Evolutionary conservation across 78 protist genomes (phyloP).

Genomic region (Diacronema lutheri): DNA sequence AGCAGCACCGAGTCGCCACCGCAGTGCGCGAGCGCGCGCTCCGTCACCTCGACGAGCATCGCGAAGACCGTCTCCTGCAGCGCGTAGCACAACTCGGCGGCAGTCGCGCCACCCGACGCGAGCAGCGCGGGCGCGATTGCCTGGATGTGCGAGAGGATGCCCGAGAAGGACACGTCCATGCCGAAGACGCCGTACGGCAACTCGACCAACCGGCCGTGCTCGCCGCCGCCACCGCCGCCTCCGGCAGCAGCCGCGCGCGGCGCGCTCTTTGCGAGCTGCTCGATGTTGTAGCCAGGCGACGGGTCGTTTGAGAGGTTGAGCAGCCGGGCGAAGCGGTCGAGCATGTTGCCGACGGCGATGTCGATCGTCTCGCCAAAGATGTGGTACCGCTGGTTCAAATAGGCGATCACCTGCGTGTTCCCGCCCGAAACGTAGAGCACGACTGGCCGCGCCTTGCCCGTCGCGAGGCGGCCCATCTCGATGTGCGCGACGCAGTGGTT

Average conservation of each 20-base stretch:
- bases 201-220: conserved; percentile 51
- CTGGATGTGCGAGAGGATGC: conserved; percentile 79
- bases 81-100: conserved; percentile 7
- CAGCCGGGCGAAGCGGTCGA: conserved; percentile 78
- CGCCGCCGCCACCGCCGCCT: no score
- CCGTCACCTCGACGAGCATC: conserved; percentile 25
- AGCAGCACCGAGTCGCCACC: conserved; percentile 70
- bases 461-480: conserved; percentile 97
- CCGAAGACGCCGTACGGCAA: conserved; percentile 96
- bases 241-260: no score
- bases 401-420: conserved; percentile 93
- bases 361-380: conserved; percentile 99
- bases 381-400: conserved; percentile 64
- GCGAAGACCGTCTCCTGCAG: conserved; percentile 22
- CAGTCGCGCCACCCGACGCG: no score
- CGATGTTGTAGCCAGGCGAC: conserved; percentile 96
- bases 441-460: conserved; percentile 88
- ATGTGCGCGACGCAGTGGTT: conserved; percentile 84
- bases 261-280: conserved; percentile 83
- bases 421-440: conserved; percentile 98
- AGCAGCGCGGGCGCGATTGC: conserved; percentile 6
- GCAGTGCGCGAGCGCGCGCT: conserved; percentile 24
- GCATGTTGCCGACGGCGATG: conserved; percentile 91
- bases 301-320: conserved; percentile 94
- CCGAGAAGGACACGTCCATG: conserved; percentile 93